phyloP scores from a whole-genome alignment of 768 basidiomycete genomes.

The Pilatotrama ljubarskyi region DNA sequence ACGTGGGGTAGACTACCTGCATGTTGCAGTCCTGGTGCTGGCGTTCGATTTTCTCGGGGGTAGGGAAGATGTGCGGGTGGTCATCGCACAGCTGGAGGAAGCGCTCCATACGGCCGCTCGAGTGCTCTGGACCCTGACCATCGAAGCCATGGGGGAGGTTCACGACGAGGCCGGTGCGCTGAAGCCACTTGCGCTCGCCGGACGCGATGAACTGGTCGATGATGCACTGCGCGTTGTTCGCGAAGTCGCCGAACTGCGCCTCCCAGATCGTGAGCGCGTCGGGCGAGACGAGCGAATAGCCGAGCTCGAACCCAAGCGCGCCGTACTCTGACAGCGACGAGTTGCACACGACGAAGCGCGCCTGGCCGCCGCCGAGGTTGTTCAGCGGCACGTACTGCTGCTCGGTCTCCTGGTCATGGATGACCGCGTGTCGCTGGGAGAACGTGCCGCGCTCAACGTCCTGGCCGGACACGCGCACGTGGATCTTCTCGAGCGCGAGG shows the following conservation, averaged over 20 bases:
- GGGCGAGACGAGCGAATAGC: slow-evolving; percentile 97
- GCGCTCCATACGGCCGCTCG: slow-evolving; percentile 90
- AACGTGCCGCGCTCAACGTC: slow-evolving; percentile 99
- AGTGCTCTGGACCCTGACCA: slow-evolving; percentile 98
- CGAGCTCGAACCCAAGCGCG: slow-evolving; percentile 93
- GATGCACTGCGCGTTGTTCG: slow-evolving; percentile 95
- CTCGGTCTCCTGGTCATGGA: slow-evolving; percentile 95
- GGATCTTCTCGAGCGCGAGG: slow-evolving; percentile 88
- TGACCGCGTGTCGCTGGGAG: slow-evolving; percentile 95
- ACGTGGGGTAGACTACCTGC: slow-evolving; percentile 98
- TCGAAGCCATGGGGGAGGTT: slow-evolving; percentile 95
- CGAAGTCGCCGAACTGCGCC: slow-evolving; percentile 98
- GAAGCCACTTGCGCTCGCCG: slow-evolving; percentile 97
- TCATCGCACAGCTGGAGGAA: slow-evolving; percentile 99
- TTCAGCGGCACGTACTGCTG: slow-evolving; percentile 88
- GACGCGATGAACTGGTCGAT: slow-evolving; percentile 99
- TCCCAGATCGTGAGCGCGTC: slow-evolving; percentile 95
- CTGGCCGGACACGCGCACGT: slow-evolving; percentile 95
- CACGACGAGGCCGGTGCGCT: slow-evolving; percentile 88
- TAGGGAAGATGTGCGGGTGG: slow-evolving; percentile 89
- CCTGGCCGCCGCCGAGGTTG: slow-evolving; percentile 84
- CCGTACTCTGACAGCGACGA: slow-evolving; percentile 96
- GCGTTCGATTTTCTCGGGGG: slow-evolving; percentile 83
- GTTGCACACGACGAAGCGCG: slow-evolving; percentile 94
- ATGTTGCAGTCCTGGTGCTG: slow-evolving; percentile 99